phyloP scores from a whole-genome alignment of 805 yeast species.

The Helenozyma rhizophorensis region DNA sequence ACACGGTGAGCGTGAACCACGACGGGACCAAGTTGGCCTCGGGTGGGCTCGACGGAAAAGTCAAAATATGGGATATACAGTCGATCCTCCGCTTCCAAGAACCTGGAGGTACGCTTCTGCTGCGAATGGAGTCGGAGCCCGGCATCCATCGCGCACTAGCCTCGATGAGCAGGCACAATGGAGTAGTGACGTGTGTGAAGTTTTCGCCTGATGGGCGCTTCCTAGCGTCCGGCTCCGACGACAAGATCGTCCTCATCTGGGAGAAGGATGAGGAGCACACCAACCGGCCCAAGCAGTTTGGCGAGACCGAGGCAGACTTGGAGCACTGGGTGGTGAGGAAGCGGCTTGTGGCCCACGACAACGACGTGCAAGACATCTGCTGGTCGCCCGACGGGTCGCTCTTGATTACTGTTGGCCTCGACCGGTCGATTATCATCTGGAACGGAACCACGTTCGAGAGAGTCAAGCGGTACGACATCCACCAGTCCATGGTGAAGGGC shows the following conservation, averaged over 20 bases:
- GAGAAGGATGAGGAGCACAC: conserved; percentile 71
- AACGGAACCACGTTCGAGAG: conserved; percentile 88
- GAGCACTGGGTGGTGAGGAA: conserved; percentile 96
- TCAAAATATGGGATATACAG: conserved; percentile 78
- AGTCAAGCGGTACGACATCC: conserved; percentile 84
- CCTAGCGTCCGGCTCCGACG: conserved; percentile 93
- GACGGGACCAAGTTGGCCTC: conserved; percentile 86
- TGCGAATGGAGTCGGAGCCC: conserved; percentile 7
- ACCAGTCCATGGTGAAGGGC: conserved; percentile 94
- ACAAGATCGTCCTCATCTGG: conserved; percentile 87
- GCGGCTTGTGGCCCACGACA: conserved; percentile 92
- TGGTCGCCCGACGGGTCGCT: conserved; percentile 96
- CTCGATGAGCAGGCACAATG: conserved; percentile 92
- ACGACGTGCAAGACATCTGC: conserved; percentile 95
- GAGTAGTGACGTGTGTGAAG: conserved; percentile 91
- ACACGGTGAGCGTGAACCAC: conserved; percentile 73
- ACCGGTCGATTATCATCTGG: conserved; percentile 91
- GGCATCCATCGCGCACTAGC: conserved; percentile 56
- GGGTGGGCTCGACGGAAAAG: conserved; percentile 89
- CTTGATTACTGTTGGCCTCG: conserved; percentile 90
- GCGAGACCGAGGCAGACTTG: conserved; percentile 62
- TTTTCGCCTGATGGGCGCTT: conserved; percentile 91
- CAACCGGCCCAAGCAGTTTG: conserved; percentile 60
- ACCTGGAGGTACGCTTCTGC: conserved; percentile 1
- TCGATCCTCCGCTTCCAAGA: conserved; percentile 45